Percentiles rank a stretch among this genome's conserved stretches.
Conservation (phyloP, 73 alveolate genomes). For the Paramecium caudatum region DNA sequence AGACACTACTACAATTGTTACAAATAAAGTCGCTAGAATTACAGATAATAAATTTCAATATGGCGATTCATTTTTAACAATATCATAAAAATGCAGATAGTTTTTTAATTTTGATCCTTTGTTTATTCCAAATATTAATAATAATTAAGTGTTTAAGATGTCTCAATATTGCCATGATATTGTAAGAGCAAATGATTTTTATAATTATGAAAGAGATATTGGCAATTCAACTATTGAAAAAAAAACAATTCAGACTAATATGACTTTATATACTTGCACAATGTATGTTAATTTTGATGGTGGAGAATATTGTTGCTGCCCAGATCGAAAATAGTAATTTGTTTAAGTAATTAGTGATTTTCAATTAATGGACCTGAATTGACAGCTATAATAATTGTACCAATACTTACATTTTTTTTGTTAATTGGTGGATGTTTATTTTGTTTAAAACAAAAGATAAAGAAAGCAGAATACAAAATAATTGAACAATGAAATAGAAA, state of each 20-base stretch:
- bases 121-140: not conserved
- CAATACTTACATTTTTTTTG: not conserved
- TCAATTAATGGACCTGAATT: conserved; percentile 16
- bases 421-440: conserved; percentile 17
- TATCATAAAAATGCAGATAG: no score
- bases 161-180: not conserved
- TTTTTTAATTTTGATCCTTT: not conserved
- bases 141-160: not conserved
- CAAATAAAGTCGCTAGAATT: not conserved
- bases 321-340: conserved; percentile 13
- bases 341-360: not conserved
- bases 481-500: conserved; percentile 13
- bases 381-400: not conserved
- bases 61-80: not conserved
- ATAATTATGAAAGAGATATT: conserved; percentile 3
- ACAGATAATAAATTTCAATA: not conserved
- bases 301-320: conserved; percentile 18
- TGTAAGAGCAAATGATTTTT: not conserved
- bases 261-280: not conserved
- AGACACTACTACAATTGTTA: not conserved
- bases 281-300: not conserved
- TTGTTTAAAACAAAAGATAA: conserved; percentile 54
- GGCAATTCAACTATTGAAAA: conserved; percentile 9
- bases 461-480: conserved; percentile 46
- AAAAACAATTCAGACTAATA: not conserved